Percentiles rank a stretch among this genome's conserved stretches.
phyloP scores from a whole-genome alignment of 768 basidiomycete genomes.

The Lyophyllum atratum region DNA sequence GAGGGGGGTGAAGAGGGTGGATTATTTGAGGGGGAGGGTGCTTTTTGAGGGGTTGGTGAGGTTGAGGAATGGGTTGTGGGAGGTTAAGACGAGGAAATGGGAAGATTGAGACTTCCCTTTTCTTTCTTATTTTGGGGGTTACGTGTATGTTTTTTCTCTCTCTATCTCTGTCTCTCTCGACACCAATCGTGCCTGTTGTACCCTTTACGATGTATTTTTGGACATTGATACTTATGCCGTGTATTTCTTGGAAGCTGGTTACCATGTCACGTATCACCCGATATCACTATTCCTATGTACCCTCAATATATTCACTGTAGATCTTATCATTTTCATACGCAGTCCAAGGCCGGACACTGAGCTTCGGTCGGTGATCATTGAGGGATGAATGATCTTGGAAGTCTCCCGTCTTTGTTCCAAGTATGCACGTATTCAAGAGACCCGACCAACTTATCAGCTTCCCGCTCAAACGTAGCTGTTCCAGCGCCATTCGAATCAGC shows the following conservation, averaged over 20 bases:
- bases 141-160: background rate
- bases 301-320: background rate
- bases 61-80: slow-evolving; percentile 62
- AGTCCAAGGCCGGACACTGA: too few species aligned
- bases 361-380: too few species aligned
- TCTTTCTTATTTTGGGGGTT: background rate
- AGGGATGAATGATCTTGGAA: too few species aligned
- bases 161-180: background rate
- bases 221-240: slow-evolving; percentile 43
- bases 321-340: background rate
- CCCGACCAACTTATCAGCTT: background rate
- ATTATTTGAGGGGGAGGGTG: slow-evolving; percentile 57
- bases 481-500: background rate
- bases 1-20: slow-evolving; percentile 55
- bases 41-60: slow-evolving; percentile 56
- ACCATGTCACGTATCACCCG: background rate
- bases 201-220: slow-evolving; percentile 34
- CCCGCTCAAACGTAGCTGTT: too few species aligned
- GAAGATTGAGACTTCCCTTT: background rate
- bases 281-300: background rate
- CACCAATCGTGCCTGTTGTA: background rate
- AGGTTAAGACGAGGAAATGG: slow-evolving; percentile 51
- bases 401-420: too few species aligned
- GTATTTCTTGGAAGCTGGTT: slow-evolving; percentile 7
- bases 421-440: too few species aligned